phyloP scores from a whole-genome alignment of 2,329 filamentous ascomycete genomes.

The Claviceps pusilla region DNA sequence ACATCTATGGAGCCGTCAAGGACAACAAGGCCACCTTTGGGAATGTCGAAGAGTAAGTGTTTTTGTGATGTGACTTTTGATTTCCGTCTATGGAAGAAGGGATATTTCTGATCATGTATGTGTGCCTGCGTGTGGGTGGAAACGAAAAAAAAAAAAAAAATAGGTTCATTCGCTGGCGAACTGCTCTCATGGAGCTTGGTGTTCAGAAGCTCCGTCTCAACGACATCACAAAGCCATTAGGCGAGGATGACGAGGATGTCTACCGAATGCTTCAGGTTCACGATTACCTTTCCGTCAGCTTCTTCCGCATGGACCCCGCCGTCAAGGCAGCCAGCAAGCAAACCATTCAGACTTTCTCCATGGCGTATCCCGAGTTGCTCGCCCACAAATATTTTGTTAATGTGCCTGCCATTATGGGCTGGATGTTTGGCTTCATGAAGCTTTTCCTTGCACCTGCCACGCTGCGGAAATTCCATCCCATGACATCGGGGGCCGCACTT shows the following conservation, averaged over 20 bases:
- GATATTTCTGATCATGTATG: not conserved
- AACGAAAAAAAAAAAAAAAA: not conserved
- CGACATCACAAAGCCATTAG: constrained; percentile 54
- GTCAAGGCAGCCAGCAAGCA: constrained; percentile 65
- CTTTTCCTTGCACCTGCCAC: constrained; percentile 59
- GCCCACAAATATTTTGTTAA: constrained; percentile 88
- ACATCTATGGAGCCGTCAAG: constrained; percentile 82
- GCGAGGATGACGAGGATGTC: constrained; percentile 60
- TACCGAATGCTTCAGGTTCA: constrained; percentile 90
- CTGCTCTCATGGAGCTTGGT: constrained; percentile 78
- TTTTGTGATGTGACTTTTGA: not conserved
- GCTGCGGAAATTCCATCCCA: constrained; percentile 64
- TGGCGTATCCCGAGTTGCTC: constrained; percentile 78
- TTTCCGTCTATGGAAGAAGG: not conserved
- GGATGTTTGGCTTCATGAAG: constrained; percentile 64
- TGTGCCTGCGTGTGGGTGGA: not conserved
- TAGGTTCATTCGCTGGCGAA: constrained; percentile 81
- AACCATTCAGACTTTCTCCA: constrained; percentile 67
- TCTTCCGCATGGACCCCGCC: constrained; percentile 64
- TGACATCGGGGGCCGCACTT: constrained; percentile 57
- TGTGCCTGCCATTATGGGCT: constrained; percentile 81
- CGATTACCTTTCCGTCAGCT: constrained; percentile 79
- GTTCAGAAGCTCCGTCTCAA: constrained; percentile 58
- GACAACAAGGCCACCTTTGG: constrained; percentile 72
- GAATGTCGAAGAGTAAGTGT: constrained; percentile 57